Base-by-base conservation (phyloP, 768 basidiomycete species). In the Boletales sp. region DNA sequence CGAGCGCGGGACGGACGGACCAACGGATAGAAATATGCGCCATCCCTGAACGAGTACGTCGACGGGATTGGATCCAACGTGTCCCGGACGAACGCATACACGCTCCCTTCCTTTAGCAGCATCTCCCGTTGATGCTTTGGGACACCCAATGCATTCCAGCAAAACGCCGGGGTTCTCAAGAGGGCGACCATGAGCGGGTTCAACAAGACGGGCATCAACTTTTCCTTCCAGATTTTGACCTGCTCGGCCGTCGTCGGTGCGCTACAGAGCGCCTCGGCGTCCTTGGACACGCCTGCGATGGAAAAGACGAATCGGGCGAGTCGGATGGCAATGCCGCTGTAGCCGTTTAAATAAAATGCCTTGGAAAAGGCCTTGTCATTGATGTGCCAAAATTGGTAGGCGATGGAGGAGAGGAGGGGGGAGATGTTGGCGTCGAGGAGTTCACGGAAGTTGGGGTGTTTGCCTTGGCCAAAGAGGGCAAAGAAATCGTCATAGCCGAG, bases 91-190 rank as follows among this genome's bases (percentile, higher is more conserved):
- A 77, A 81, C 17, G 78, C 76, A 49, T 75, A 81, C 1, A 65
- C 45, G 18, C 69, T 62, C 18, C 79, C 78, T 50, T 81, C 80
- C 8, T 77, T 63, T 21, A 84, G 57, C 46, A 86, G 67, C 75
- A 83, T 81, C 49, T 72, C 70, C 53, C 83, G 74, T 68, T 88
- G 85, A 58, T 85, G 84, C 54, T 75, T 68, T 4, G 88, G 87
- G 5, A 90, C 88, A 14, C 87, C 88, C 19, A 90, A 69, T 0
- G 87, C 86, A 58, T 87, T 86, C 88, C 88, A 90, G 54, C 82
- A 84, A 53, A 84, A 71, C 14, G 63, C 46, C 25, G 74, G 75
- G 9, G 68, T 72, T 48, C 74, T 66, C 48, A 86, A 67, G 15
- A 71, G 53, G 9, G 75, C 74, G 41, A 82, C 74, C 44, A 87